Evolutionary conservation across 2,329 filamentous ascomycete species (phyloP).

Genomic region (Aureobasidium uvarum): DNA sequence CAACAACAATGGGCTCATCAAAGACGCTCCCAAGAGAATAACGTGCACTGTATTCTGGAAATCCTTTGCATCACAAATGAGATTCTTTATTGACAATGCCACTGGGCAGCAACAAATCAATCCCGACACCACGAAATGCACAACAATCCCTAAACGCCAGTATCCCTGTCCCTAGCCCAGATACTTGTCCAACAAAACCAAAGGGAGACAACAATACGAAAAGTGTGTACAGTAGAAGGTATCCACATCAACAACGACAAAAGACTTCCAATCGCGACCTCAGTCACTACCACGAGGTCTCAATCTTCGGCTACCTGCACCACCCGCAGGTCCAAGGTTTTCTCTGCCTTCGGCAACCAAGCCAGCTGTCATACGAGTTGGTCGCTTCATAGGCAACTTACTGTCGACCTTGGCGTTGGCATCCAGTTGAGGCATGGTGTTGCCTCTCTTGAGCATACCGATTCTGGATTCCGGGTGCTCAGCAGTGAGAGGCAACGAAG

Average conservation of each 20-base stretch:
- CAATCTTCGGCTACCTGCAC: slow-evolving; percentile 48
- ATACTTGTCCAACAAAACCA: not conserved
- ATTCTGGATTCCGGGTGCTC: slow-evolving; percentile 31
- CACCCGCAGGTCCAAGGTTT: slow-evolving; percentile 41
- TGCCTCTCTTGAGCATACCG: slow-evolving; percentile 44
- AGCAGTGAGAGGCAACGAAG: slow-evolving; percentile 24
- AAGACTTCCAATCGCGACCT: slow-evolving; percentile 32
- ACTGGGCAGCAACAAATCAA: not conserved
- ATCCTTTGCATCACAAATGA: slow-evolving; percentile 8
- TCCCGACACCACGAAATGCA: not conserved
- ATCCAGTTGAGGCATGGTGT: slow-evolving; percentile 35
- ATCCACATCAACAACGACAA: not conserved
- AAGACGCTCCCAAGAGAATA: too few species aligned
- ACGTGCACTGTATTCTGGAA: too few species aligned
- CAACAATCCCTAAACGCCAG: slow-evolving; percentile 3
- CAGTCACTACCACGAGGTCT: slow-evolving; percentile 47
- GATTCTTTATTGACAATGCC: slow-evolving; percentile 18
- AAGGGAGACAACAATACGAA: not conserved
- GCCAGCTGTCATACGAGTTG: slow-evolving; percentile 45
- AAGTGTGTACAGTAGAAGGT: slow-evolving; percentile 8
- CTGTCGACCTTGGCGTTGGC: slow-evolving; percentile 35
- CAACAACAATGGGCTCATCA: not conserved
- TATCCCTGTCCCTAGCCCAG: not conserved
- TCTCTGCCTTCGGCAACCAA: slow-evolving; percentile 38
- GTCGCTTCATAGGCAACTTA: slow-evolving; percentile 47